These are phyloP conservation scores for Mortierella alpina DNA, from an alignment of 192 early-diverging fungal species.

Conservation along the genomic window DNA sequence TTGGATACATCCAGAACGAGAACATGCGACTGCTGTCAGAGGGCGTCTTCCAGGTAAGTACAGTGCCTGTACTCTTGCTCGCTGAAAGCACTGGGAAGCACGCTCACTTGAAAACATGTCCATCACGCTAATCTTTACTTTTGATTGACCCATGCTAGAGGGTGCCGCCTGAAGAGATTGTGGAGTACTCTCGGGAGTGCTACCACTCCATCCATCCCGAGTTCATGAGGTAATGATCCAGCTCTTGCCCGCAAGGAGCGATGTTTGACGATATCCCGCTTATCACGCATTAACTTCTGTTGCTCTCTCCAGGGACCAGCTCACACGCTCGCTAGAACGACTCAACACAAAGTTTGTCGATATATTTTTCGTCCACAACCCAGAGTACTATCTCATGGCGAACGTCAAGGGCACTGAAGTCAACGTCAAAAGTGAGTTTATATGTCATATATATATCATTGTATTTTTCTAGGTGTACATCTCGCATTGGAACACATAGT, in stretches of 20 bases:
- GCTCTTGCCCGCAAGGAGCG: background rate
- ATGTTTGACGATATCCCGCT: background rate
- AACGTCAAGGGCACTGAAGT: slow-evolving; percentile 33
- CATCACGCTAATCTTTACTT: background rate
- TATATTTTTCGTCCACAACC: slow-evolving; percentile 56
- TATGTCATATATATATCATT: background rate
- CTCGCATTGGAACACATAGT: background rate
- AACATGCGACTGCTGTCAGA: slow-evolving; percentile 45
- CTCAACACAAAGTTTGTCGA: slow-evolving; percentile 42
- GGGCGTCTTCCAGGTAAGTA: slow-evolving; percentile 38
- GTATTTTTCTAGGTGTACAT: background rate
- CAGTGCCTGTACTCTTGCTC: background rate
- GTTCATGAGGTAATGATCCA: slow-evolving; percentile 44
- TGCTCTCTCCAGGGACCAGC: slow-evolving; percentile 45
- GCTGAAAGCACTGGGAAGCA: too few species aligned
- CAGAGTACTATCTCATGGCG: slow-evolving; percentile 53
- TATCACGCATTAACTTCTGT: background rate
- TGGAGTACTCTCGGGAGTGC: slow-evolving; percentile 39
- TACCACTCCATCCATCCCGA: slow-evolving; percentile 57
- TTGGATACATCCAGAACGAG: slow-evolving; percentile 53
- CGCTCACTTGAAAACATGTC: background rate
- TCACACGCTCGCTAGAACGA: slow-evolving; percentile 43
- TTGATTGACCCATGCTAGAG: slow-evolving; percentile 3
- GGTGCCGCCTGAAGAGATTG: slow-evolving; percentile 51
- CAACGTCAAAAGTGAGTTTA: slow-evolving; percentile 44